Conservation (phyloP, 352 stramenopile species). For the Globisporangium cederbergense region DNA sequence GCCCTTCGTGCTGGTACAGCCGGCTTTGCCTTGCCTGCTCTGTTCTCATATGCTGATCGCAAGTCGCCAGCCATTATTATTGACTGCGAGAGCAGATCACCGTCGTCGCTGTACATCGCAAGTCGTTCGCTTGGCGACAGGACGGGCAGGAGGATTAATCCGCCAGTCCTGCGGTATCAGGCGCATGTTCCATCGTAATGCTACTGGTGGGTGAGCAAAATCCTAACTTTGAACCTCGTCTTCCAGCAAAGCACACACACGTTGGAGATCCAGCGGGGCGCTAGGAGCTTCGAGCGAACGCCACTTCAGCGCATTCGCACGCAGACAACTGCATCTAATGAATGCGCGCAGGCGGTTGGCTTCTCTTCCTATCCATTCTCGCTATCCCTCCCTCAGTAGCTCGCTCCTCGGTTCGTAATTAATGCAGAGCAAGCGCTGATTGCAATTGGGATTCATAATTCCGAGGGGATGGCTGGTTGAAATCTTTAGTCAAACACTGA, state of each 20-base stretch:
- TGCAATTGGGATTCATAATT: neutral
- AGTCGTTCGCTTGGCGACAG: too few species aligned
- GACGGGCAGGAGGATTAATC: neutral
- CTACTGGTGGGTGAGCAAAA: neutral
- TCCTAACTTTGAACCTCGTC: neutral
- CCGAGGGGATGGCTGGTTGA: neutral
- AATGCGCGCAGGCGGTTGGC: neutral
- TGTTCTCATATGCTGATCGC: neutral
- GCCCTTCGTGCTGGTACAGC: neutral
- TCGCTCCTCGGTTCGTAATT: too few species aligned
- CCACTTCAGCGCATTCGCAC: neutral
- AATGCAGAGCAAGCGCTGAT: neutral
- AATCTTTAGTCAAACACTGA: neutral
- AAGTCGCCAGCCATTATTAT: neutral
- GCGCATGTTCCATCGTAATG: neutral
- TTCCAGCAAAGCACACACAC: neutral
- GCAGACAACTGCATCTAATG: neutral
- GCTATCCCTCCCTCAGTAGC: neutral
- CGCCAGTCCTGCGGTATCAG: neutral
- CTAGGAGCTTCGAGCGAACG: neutral
- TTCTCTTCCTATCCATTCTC: neutral
- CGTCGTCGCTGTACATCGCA: neutral
- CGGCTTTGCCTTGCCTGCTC: neutral
- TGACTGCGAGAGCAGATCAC: slow-evolving; percentile 1
- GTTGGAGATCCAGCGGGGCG: neutral